Evolutionary conservation across 805 yeast genomes (phyloP).

Genomic region (Spathaspora girioi): DNA sequence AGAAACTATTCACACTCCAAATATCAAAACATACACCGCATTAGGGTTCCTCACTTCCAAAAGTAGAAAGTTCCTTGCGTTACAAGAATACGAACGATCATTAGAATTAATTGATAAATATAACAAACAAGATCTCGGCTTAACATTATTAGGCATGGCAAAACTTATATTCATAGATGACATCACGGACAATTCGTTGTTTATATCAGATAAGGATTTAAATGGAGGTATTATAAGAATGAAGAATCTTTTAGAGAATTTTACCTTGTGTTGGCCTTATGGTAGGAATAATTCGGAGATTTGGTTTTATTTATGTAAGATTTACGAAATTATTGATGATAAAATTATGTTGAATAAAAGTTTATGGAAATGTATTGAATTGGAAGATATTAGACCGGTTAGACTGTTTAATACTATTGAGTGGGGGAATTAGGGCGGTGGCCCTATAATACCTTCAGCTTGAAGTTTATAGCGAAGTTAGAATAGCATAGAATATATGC

Average conservation of each 20-base stretch:
- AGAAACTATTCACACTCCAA: conserved; percentile 43
- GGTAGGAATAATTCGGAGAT: conserved; percentile 50
- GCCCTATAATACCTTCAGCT: no score
- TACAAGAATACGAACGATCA: conserved; percentile 64
- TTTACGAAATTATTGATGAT: conserved; percentile 60
- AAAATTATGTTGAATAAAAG: conserved; percentile 43
- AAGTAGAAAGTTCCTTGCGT: conserved; percentile 44
- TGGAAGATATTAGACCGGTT: conserved; percentile 61
- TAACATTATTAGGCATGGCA: conserved; percentile 54
- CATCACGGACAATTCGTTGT: conserved; percentile 29
- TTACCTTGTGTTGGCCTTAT: conserved; percentile 34
- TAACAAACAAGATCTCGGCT: conserved; percentile 38
- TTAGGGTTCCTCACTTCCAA: conserved; percentile 45
- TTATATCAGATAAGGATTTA: conserved; percentile 53
- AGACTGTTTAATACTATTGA: conserved; percentile 28
- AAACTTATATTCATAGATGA: conserved; percentile 45
- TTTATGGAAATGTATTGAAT: conserved; percentile 60
- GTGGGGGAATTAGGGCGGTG: no score
- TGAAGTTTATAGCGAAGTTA: no score
- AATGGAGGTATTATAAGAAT: conserved; percentile 60
- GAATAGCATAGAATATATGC: no score
- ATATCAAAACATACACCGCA: conserved; percentile 46
- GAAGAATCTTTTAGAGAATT: conserved; percentile 41
- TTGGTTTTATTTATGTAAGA: conserved; percentile 63
- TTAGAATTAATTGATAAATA: conserved; percentile 37